A percentile compares a stretch with the other conserved stretches of the same genome.
phyloP scores from a whole-genome alignment of 129 eudicot genomes.

The Ambrosia trifida region DNA sequence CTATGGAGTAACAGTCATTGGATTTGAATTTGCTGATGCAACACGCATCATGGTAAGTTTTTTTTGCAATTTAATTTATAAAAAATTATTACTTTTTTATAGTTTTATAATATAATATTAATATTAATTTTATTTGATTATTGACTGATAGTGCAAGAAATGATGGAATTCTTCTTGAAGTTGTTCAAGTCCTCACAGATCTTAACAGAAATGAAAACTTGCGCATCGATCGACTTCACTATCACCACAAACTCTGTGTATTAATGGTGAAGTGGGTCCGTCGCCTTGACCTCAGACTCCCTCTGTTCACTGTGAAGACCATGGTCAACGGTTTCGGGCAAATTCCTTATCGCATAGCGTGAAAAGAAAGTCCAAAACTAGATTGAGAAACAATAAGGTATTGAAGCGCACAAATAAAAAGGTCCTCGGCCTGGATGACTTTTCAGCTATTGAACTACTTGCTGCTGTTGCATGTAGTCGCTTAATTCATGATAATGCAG shows the following conservation, averaged over 20 bases:
- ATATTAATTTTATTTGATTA: too few relatives aligned
- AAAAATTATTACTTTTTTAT: too few relatives aligned
- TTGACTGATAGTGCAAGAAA: too few relatives aligned
- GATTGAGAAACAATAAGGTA: conserved; percentile 7
- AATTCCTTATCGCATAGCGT: conserved; percentile 11
- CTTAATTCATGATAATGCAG: conserved; percentile 14
- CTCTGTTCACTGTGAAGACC: conserved; percentile 20
- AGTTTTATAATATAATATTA: too few relatives aligned
- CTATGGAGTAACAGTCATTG: too few relatives aligned
- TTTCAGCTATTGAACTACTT: conserved; percentile 43
- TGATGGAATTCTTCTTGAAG: too few relatives aligned
- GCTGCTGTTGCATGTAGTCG: conserved; percentile 20
- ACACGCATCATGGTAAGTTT: too few relatives aligned
- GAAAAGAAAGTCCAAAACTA: conserved; percentile 28
- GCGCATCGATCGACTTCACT: conserved; percentile 20
- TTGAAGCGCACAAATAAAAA: conserved; percentile 5
- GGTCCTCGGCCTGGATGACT: too few relatives aligned
- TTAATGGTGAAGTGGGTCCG: conserved; percentile 12
- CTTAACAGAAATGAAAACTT: conserved; percentile 22
- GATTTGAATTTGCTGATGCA: too few relatives aligned
- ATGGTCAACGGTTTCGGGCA: conserved; percentile 16
- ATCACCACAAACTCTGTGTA: conserved; percentile 22
- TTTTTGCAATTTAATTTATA: too few relatives aligned
- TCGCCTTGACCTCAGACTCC: conserved; percentile 27
- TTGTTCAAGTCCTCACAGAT: too few relatives aligned